Conservation (phyloP, 2,329 filamentous ascomycete species). For the Aspergillus pseudotamarii region DNA sequence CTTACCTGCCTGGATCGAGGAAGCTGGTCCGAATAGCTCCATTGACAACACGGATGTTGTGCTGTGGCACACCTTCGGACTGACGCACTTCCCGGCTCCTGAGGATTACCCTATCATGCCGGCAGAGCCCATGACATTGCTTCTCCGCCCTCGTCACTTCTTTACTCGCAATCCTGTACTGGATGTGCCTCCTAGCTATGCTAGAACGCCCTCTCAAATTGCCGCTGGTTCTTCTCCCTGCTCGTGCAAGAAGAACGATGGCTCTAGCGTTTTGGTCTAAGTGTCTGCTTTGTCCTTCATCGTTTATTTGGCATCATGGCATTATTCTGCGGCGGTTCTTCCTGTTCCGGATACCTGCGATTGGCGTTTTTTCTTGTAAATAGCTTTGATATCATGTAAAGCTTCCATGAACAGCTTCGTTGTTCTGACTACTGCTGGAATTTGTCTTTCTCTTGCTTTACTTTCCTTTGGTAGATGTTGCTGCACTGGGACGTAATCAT, state of each 20-base stretch:
- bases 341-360: neutral
- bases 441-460: neutral
- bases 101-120: conserved; percentile 96
- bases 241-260: conserved; percentile 40
- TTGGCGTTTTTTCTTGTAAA: neutral
- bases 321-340: neutral
- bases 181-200: conserved; percentile 78
- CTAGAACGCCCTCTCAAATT: conserved; percentile 71
- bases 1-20: conserved; percentile 72
- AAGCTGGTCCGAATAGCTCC: conserved; percentile 63
- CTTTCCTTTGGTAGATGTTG: neutral
- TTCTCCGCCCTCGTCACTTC: conserved; percentile 80
- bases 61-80: conserved; percentile 90
- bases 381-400: neutral
- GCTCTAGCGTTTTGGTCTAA: conserved; percentile 43
- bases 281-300: neutral
- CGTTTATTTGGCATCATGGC: neutral
- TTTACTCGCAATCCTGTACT: conserved; percentile 77
- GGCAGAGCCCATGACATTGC: conserved; percentile 77
- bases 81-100: conserved; percentile 84
- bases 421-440: neutral
- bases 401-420: neutral
- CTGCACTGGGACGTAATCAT: no score
- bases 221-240: conserved; percentile 46
- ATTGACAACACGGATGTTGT: conserved; percentile 85